A percentile compares a stretch with the other conserved stretches of the same genome.
Evolutionary conservation across 345 rosid genomes (phyloP).

Genomic region (Murraya paniculata): DNA sequence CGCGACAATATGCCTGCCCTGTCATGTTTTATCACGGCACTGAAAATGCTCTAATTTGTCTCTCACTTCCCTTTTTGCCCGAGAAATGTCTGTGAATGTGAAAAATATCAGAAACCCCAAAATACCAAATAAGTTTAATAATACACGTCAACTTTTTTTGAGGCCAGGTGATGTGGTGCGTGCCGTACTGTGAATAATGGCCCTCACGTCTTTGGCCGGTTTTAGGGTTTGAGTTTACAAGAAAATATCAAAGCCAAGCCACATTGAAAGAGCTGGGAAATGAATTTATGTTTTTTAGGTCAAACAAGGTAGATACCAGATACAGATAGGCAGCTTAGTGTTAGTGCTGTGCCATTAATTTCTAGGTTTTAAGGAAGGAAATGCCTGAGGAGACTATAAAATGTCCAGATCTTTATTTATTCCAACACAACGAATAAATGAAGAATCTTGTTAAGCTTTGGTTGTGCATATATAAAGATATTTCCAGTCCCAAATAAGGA

Average conservation of each 20-base stretch:
- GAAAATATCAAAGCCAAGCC: background rate
- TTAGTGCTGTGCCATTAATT: background rate
- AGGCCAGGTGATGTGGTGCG: background rate
- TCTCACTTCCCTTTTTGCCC: background rate
- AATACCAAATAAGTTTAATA: too few relatives aligned
- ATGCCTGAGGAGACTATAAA: background rate
- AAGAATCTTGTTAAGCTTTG: too few relatives aligned
- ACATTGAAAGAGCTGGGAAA: background rate
- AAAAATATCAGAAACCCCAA: too few relatives aligned
- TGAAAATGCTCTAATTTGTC: background rate
- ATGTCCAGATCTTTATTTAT: background rate
- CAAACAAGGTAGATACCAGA: background rate
- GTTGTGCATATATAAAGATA: too few relatives aligned
- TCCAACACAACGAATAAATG: background rate
- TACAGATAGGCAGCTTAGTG: background rate
- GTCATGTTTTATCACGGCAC: background rate
- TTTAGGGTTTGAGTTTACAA: background rate
- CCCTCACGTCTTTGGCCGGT: background rate
- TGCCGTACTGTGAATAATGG: background rate
- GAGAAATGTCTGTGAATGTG: background rate
- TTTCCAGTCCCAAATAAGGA: too few relatives aligned
- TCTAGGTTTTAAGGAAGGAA: background rate
- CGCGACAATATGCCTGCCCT: background rate
- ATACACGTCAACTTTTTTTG: background rate
- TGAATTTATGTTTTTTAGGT: background rate